Evolutionary conservation across 208 protist genomes (phyloP), one percentile per base, ranked within the genome.

Genomic region (Novymonas esmeraldas): DNA sequence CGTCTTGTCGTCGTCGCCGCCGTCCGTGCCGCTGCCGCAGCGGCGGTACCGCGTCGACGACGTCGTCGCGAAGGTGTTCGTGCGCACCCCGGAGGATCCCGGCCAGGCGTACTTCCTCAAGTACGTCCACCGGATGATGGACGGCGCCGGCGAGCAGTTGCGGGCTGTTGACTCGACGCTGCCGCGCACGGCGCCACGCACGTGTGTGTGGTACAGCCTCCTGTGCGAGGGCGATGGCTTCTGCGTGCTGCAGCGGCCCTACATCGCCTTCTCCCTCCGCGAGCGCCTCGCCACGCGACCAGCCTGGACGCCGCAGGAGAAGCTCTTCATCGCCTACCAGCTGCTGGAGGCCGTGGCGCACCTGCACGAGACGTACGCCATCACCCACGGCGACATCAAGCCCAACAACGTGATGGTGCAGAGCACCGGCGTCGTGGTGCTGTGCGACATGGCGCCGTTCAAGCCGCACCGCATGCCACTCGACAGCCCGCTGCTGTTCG

Each of bases 331-430:
- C 0, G 78, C 60, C 14, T 97, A 77, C 48, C 92, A 95, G 69
- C 63, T 95, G 0, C 51, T 97, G 11, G 71, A 87, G 50, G 87
- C 85, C 1, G 70, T 93, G 11, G 65, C 73, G 26, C 77, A 90
- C 70, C 73, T 95, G 11, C 92, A 96, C 73, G 89, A 93, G 18
- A 73, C 58, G 49, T 93, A 87, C 78, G 82, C 74, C 31, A 56
- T 94, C 24, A 77, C 79, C 11, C 94, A 98, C 59, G 92, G 94
- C 13, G 92, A 98, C 59, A 71, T 98, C 38, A 98, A 98, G 68
- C 76, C 87, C 14, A 86, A 85, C 50, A 98, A 98, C 70, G 80
- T 97, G 46, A 58, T 96, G 10, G 58, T 96, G 34, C 72, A 87
- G 51, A 84, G 66, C 38, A 81, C 68, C 31, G 89, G 92, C 20